Evolutionary conservation across 2,329 filamentous ascomycete genomes (phyloP).

Genomic region (Colletotrichum karsti): DNA sequence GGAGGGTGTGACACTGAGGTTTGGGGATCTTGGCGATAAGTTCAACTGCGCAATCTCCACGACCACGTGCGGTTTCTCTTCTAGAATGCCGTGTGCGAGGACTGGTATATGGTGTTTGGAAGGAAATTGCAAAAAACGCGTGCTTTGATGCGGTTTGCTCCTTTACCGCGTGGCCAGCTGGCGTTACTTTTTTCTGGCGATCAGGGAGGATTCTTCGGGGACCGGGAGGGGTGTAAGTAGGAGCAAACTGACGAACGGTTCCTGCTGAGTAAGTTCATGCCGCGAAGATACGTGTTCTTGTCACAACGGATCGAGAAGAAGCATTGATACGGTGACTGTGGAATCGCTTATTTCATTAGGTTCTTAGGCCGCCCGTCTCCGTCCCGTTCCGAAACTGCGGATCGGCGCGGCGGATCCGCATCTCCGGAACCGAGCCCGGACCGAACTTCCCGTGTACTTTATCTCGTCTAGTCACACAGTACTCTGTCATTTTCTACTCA

Average conservation of each 20-base stretch:
- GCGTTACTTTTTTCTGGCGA: background rate
- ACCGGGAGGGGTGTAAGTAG: slow-evolving; percentile 2
- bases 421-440: background rate
- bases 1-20: too few species aligned
- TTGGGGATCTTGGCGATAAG: too few species aligned
- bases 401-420: slow-evolving; percentile 2
- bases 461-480: background rate
- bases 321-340: background rate
- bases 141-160: background rate
- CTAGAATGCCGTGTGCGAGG: background rate
- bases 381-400: slow-evolving; percentile 4
- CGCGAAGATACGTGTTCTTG: background rate
- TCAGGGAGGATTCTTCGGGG: background rate
- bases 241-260: background rate
- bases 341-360: slow-evolving; percentile 6
- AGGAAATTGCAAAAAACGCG: background rate
- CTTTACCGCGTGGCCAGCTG: background rate
- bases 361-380: background rate
- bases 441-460: background rate
- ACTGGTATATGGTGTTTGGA: background rate
- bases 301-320: background rate
- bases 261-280: background rate
- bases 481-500: background rate
- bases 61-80: too few species aligned
- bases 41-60: too few species aligned